Base-by-base conservation (phyloP, 352 stramenopile genomes). In the Globisporangium splendens region DNA sequence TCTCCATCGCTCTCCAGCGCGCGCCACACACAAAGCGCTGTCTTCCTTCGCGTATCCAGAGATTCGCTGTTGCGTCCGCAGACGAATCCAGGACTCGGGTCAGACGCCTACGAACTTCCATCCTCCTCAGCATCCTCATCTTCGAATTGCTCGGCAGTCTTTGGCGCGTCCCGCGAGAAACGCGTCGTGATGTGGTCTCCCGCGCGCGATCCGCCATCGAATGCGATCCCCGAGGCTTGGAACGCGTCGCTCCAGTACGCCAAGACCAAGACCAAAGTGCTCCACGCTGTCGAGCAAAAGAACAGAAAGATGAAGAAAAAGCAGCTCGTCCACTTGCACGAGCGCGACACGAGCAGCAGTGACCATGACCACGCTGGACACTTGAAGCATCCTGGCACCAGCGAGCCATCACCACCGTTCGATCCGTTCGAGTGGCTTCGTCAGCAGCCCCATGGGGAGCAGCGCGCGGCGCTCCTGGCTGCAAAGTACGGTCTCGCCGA, bases 381-480 rank as follows among this genome's bases (percentile, higher is more conserved):
- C 28, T 35, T 8, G 0, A 57, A 5, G 24, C 38, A 39, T 18
- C 39, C 48, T 22, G 44, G 7, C 20, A 50, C 12, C 22, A 42
- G 28, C 31, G 44, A 52, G 2, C 54, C 59, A 2, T 5, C 28
- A 10, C 28, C 28, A 8, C 28, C 28, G 28, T 39, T 66, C 18
- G 77, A 91, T 38, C 72, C 79, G 20, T 86, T 90, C 47, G 80
- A 78, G 18, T 90, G 80, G 80, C 52, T 88, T 2, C 61, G 76
- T 3, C 56, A 63, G 38, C 74, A 72, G 31, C 72, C 73, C 0
- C 72, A 82, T 35, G 77, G 77, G 13, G 74, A 90, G 18, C 68
- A 81, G 5, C 76, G 78, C n/a, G 69, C 74, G 8, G 78, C 83
- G 50, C 54, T 72, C 5, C 53, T 90, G 8, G 72, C 75, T 14